Conservation (phyloP, 345 rosid species). For the Cardamine occulta region DNA sequence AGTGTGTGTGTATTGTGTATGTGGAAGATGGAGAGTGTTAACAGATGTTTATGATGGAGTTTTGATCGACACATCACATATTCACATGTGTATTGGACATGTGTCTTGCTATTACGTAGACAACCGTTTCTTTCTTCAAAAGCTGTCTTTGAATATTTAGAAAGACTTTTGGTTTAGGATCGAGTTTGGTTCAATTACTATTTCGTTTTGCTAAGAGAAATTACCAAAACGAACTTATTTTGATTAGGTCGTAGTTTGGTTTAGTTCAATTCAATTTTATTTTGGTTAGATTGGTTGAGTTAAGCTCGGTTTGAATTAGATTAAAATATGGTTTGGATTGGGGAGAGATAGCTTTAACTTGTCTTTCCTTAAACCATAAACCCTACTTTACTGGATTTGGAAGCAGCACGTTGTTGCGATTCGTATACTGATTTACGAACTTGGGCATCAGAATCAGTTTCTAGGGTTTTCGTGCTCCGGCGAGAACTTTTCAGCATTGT, state of each 20-base stretch:
- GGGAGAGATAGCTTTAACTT: background rate
- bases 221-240: background rate
- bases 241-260: background rate
- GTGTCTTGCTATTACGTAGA: slow-evolving; percentile 8
- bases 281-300: background rate
- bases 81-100: background rate
- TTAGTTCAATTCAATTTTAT: background rate
- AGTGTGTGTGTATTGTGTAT: slow-evolving; percentile 13
- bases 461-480: background rate
- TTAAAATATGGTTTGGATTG: background rate
- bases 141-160: slow-evolving; percentile 9
- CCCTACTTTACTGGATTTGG: background rate
- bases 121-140: slow-evolving; percentile 34
- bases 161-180: background rate
- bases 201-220: background rate
- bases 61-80: slow-evolving; percentile 18
- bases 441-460: background rate
- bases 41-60: slow-evolving; percentile 21
- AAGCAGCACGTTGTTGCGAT: background rate
- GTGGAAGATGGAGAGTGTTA: slow-evolving; percentile 30
- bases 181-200: background rate
- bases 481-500: background rate
- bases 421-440: too few relatives aligned
- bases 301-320: background rate
- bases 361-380: background rate